Evolutionary conservation across 345 rosid species (phyloP).

Genomic region (Gossypium mustelinum): DNA sequence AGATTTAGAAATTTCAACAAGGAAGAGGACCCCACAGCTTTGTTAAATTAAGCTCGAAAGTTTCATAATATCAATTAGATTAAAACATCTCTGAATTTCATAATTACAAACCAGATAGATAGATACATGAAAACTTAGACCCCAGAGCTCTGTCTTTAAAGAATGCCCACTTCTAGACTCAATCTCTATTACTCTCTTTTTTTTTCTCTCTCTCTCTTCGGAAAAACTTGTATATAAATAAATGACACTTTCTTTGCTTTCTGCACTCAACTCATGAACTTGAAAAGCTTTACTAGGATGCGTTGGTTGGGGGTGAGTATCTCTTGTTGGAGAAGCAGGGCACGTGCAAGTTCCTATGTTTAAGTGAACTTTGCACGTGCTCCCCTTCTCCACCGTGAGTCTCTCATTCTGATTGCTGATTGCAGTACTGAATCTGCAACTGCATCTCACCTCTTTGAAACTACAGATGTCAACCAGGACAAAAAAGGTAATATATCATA

Average conservation of each 20-base stretch:
- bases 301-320: constrained; percentile 36
- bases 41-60: background rate
- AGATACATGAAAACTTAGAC: no score
- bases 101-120: no score
- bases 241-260: constrained; percentile 7
- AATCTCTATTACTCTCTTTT: constrained; percentile 25
- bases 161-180: constrained; percentile 67
- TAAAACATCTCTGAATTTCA: no score
- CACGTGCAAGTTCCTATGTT: constrained; percentile 68
- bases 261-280: background rate
- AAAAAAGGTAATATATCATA: background rate
- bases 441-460: background rate
- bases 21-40: no score
- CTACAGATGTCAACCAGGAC: background rate
- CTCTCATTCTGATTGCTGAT: constrained; percentile 20
- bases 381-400: constrained; percentile 94
- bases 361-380: constrained; percentile 66
- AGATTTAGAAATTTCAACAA: no score
- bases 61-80: background rate
- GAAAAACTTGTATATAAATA: constrained; percentile 29
- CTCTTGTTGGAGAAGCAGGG: constrained; percentile 99
- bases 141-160: constrained; percentile 29
- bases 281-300: background rate
- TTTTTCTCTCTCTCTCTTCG: constrained; percentile 1
- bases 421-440: background rate